Evolutionary conservation across 2,329 filamentous ascomycete genomes (phyloP).

Genomic region (Aspergillus amoenus): DNA sequence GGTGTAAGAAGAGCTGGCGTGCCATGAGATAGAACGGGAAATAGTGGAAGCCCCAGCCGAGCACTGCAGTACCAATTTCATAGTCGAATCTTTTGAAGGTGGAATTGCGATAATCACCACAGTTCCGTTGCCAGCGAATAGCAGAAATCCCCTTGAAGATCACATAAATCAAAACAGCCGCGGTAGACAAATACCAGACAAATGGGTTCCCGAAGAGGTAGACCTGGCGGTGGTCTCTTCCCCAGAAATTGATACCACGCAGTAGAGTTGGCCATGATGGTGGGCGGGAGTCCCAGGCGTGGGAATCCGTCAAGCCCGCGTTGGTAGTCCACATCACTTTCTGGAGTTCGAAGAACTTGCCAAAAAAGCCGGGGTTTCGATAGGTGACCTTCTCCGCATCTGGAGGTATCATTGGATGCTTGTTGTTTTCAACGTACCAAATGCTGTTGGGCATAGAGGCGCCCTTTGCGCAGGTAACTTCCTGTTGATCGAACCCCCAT

Average conservation of each 20-base stretch:
- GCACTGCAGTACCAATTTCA: slow-evolving; percentile 83
- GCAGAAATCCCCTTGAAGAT: slow-evolving; percentile 84
- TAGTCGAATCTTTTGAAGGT: slow-evolving; percentile 98
- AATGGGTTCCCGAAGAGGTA: slow-evolving; percentile 94
- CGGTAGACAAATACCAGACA: slow-evolving; percentile 88
- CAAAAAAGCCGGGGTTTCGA: slow-evolving; percentile 87
- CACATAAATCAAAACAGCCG: slow-evolving; percentile 73
- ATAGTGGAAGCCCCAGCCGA: slow-evolving; percentile 97
- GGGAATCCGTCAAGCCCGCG: slow-evolving; percentile 90
- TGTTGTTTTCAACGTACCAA: slow-evolving; percentile 94
- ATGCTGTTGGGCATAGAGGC: slow-evolving; percentile 93
- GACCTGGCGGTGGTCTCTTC: slow-evolving; percentile 87
- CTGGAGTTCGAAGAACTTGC: slow-evolving; percentile 96
- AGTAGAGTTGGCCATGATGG: slow-evolving; percentile 87
- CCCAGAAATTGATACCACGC: slow-evolving; percentile 99
- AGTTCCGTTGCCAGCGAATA: slow-evolving; percentile 92
- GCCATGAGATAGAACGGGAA: slow-evolving; percentile 99
- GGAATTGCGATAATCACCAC: slow-evolving; percentile 75
- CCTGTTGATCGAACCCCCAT: slow-evolving; percentile 97
- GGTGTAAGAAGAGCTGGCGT: slow-evolving; percentile 95
- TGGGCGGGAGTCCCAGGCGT: slow-evolving; percentile 96
- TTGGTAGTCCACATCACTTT: slow-evolving; percentile 99
- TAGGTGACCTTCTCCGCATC: slow-evolving; percentile 95
- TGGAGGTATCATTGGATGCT: slow-evolving; percentile 72
- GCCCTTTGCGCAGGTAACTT: slow-evolving; percentile 93